Evolutionary conservation across 1,284 basidiomycete genomes (phyloP).

Genomic region (Fomes fomentarius): DNA sequence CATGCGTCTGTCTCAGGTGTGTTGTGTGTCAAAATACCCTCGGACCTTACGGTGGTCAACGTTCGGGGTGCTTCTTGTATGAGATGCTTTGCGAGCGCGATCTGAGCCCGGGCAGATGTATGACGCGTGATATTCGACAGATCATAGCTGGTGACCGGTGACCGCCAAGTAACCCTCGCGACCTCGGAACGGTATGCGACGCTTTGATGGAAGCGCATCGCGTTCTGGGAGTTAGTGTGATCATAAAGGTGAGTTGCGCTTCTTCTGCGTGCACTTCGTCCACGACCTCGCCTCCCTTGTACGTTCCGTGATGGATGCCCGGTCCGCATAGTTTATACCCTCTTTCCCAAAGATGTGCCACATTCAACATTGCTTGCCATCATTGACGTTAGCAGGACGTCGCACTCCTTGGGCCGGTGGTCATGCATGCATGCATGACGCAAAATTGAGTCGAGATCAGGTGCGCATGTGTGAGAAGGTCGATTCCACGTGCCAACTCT

Average conservation of each 20-base stretch:
- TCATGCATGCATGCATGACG: not conserved
- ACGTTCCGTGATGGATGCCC: not conserved
- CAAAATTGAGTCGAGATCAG: conserved; percentile 1
- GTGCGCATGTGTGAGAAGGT: conserved; percentile 8
- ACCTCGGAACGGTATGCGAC: conserved; percentile 3
- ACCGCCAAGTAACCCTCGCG: not conserved
- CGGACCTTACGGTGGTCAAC: conserved; percentile 11
- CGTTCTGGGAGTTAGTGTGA: not conserved
- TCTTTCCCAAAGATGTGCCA: no score
- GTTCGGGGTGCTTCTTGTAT: conserved; percentile 15
- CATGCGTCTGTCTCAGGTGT: conserved; percentile 11
- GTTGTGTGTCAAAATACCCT: conserved; percentile 15
- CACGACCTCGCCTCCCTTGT: not conserved
- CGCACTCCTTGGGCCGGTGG: no score
- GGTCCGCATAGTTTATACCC: not conserved
- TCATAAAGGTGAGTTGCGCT: not conserved
- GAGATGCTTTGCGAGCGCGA: conserved; percentile 7
- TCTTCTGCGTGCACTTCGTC: not conserved
- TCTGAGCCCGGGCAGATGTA: conserved; percentile 3
- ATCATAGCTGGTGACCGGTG: no score
- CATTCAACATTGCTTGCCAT: no score
- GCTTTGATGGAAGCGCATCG: not conserved
- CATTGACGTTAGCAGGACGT: no score
- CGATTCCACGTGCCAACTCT: conserved; percentile 3
- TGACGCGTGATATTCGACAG: not conserved